These are phyloP conservation scores for Dacryopinax spathularia DNA, from an alignment of 768 basidiomycete species.

Conservation along the genomic window DNA sequence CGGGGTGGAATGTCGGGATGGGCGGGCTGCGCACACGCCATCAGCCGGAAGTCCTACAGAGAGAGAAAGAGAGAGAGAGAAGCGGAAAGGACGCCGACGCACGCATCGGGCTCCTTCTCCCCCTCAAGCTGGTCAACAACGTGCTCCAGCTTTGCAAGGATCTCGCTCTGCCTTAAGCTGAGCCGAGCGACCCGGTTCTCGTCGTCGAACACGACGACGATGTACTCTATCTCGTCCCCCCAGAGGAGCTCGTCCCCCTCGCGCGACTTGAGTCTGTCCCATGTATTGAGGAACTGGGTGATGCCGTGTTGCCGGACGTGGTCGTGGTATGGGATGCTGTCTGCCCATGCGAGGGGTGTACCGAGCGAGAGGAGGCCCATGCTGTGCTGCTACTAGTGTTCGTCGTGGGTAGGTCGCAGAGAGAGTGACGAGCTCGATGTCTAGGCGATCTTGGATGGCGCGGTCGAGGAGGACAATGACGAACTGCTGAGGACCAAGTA, in stretches of 20 bases:
- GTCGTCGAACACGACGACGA: constrained; percentile 79
- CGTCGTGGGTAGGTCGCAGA: background rate
- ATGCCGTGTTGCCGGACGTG: constrained; percentile 89
- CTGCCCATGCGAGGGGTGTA: constrained; percentile 83
- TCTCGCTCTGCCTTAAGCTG: constrained; percentile 90
- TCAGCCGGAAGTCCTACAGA: background rate
- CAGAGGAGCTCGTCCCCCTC: constrained; percentile 85
- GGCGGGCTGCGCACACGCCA: constrained; percentile 18
- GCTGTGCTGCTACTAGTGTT: background rate
- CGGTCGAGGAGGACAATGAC: no score
- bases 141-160: constrained; percentile 59
- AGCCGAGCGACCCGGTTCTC: constrained; percentile 65
- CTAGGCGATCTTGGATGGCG: background rate
- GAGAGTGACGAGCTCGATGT: background rate
- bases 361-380: constrained; percentile 94
- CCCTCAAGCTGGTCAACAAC: constrained; percentile 56
- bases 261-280: constrained; percentile 83
- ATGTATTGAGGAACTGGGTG: constrained; percentile 84
- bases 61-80: background rate
- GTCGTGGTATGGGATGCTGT: constrained; percentile 72
- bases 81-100: no score
- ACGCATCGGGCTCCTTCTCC: constrained; percentile 32
- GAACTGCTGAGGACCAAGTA: no score
- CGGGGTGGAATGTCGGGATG: constrained; percentile 88
- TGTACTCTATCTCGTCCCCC: constrained; percentile 99